Percentiles rank a stretch among this genome's conserved stretches.
These are phyloP conservation scores for Solanum chacoense DNA, from an alignment of 305 asterid genomes.

Conservation along the genomic window DNA sequence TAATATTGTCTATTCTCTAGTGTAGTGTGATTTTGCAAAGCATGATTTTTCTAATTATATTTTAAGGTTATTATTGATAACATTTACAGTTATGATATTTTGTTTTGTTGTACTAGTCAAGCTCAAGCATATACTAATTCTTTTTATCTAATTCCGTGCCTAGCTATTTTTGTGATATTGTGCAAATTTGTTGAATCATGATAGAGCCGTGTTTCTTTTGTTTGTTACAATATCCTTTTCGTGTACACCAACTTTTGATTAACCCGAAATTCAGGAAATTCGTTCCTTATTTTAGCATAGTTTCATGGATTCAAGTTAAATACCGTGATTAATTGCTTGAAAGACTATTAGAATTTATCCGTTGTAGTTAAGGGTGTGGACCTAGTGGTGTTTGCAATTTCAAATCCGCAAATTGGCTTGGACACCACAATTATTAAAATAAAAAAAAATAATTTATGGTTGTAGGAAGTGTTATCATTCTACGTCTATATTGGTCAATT, in stretches of 20 bases:
- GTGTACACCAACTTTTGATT: background rate
- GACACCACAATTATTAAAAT: background rate
- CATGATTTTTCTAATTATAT: background rate
- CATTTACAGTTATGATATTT: background rate
- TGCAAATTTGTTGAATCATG: background rate
- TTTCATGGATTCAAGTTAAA: background rate
- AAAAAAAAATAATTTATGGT: background rate
- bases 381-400: background rate
- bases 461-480: background rate
- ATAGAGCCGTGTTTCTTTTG: background rate
- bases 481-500: background rate
- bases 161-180: background rate
- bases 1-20: constrained; percentile 11
- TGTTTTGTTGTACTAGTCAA: background rate
- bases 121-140: background rate
- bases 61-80: background rate
- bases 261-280: background rate
- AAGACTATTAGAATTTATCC: background rate
- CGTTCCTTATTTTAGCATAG: background rate
- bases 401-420: background rate
- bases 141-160: background rate
- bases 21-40: constrained; percentile 3
- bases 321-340: background rate
- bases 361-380: background rate
- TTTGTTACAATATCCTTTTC: background rate